phyloP scores from a whole-genome alignment of 306 rosid species.

The Arachis hypogaea region DNA sequence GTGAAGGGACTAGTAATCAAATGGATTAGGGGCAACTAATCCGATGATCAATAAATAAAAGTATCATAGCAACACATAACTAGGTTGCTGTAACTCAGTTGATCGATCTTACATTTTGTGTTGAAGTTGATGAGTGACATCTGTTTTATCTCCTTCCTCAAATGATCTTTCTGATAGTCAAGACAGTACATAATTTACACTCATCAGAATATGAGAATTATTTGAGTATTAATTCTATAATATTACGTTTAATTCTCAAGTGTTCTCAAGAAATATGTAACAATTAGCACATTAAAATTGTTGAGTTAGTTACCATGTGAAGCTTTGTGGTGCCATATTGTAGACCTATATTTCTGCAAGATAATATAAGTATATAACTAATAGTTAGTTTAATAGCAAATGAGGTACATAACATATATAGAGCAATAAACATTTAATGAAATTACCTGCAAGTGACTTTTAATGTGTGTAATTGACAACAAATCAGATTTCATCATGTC shows the following conservation, averaged over 20 bases:
- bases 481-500: slow-evolving; percentile 51
- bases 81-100: slow-evolving; percentile 11
- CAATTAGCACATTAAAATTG: no score
- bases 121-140: slow-evolving; percentile 46
- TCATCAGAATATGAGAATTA: no score
- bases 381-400: not conserved
- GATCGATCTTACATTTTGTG: slow-evolving; percentile 40
- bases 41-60: not conserved
- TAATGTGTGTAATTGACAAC: slow-evolving; percentile 52
- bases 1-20: no score
- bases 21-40: no score
- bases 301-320: slow-evolving; percentile 34
- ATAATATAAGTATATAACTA: not conserved
- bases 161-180: slow-evolving; percentile 40
- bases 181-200: no score
- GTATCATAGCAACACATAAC: slow-evolving; percentile 13
- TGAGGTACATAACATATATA: not conserved
- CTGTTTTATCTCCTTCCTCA: slow-evolving; percentile 34
- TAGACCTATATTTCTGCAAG: slow-evolving; percentile 53
- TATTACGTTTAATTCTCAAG: no score
- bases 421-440: no score
- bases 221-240: no score
- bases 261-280: no score
- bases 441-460: slow-evolving; percentile 60
- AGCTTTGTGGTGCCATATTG: slow-evolving; percentile 35